Percentiles rank a stretch among this genome's conserved stretches.
phyloP scores from a whole-genome alignment of 176 grass and related monocot species.

The Neostapfia colusana region DNA sequence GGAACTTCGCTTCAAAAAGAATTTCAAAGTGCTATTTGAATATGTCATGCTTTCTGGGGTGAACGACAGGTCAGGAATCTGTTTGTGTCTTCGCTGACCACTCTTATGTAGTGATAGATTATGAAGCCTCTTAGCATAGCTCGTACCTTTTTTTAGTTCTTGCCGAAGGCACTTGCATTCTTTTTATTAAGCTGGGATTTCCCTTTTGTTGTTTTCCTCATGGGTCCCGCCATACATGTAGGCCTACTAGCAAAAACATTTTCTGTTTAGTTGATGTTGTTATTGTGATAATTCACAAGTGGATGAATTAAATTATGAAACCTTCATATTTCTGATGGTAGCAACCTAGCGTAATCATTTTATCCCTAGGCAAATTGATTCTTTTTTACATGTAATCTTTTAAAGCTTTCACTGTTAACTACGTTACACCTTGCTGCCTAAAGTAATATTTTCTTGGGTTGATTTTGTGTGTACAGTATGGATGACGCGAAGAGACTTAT shows the following conservation, averaged over 20 bases:
- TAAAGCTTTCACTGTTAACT: background rate
- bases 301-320: background rate
- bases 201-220: background rate
- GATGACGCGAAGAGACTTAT: conserved; percentile 86
- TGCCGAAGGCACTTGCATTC: background rate
- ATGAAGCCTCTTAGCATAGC: background rate
- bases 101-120: background rate
- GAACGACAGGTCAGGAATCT: conserved; percentile 73
- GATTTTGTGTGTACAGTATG: conserved; percentile 46
- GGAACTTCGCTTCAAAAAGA: conserved; percentile 56
- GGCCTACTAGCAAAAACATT: background rate
- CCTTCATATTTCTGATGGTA: background rate
- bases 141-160: background rate
- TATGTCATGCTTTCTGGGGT: conserved; percentile 98
- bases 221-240: conserved; percentile 1
- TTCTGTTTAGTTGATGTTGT: background rate
- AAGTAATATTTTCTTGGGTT: background rate
- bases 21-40: conserved; percentile 80
- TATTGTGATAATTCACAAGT: background rate
- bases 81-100: background rate
- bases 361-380: background rate
- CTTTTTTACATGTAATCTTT: background rate
- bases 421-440: background rate
- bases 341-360: background rate
- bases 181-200: background rate